A percentile compares a stretch with the other conserved stretches of the same genome.
Evolutionary conservation across 1,284 basidiomycete genomes (phyloP).

Genomic region (Tylopilus sp.): DNA sequence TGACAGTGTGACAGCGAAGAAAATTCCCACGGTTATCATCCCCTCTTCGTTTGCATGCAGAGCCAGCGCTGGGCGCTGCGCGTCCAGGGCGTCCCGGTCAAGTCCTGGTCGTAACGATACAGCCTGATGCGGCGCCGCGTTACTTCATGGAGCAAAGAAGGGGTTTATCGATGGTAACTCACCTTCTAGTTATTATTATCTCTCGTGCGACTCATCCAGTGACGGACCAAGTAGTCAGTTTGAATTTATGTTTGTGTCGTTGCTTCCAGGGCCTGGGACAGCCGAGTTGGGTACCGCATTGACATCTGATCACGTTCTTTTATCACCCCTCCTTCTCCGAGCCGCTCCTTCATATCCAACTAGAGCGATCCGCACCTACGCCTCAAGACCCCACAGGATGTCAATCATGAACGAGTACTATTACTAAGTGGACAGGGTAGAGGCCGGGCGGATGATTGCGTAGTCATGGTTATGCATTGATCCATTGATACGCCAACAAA

Average conservation of each 20-base stretch:
- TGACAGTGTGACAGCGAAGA: conserved; percentile 5
- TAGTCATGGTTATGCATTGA: conserved; percentile 23
- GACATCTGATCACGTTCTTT: neutral
- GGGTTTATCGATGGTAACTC: neutral
- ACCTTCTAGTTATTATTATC: conserved; percentile 5
- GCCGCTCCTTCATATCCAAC: neutral
- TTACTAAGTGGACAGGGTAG: neutral
- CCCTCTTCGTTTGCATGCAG: neutral
- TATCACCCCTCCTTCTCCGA: neutral
- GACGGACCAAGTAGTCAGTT: conserved; percentile 12
- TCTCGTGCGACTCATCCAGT: conserved; percentile 6
- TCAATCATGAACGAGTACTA: neutral
- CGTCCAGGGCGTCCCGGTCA: neutral
- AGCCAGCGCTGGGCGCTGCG: too few relatives aligned
- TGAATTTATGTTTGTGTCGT: neutral
- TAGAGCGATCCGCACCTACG: neutral
- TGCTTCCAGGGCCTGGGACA: neutral
- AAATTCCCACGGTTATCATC: neutral
- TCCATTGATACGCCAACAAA: conserved; percentile 7
- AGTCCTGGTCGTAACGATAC: neutral
- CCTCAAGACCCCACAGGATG: neutral
- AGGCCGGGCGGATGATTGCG: neutral
- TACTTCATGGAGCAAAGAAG: neutral
- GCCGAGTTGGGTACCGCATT: conserved; percentile 1
- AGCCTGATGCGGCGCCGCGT: too few relatives aligned